phyloP scores from a whole-genome alignment of 805 yeast genomes.

The Candida tibetensis region DNA sequence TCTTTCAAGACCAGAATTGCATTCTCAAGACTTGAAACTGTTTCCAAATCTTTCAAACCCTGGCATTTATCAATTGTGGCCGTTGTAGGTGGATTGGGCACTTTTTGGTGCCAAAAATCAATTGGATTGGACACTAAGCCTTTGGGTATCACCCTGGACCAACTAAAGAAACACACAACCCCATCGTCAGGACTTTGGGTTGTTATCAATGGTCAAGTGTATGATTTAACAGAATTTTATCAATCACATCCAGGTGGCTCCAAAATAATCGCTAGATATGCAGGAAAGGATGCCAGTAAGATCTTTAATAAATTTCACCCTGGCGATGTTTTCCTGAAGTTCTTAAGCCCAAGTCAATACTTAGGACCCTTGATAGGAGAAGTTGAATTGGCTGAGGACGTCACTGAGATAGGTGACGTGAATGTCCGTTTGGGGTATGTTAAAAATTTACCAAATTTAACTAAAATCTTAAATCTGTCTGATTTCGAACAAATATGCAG shows the following conservation, averaged over 20 bases:
- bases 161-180: constrained; percentile 46
- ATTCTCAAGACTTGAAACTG: no score
- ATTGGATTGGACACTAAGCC: neutral
- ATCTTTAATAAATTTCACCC: constrained; percentile 90
- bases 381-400: constrained; percentile 21
- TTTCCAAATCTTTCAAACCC: no score
- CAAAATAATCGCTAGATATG: constrained; percentile 49
- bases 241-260: constrained; percentile 63
- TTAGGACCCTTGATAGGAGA: constrained; percentile 30
- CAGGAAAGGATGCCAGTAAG: constrained; percentile 60
- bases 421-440: constrained; percentile 33
- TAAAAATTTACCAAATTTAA: constrained; percentile 23
- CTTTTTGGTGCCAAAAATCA: neutral
- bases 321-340: constrained; percentile 70
- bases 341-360: constrained; percentile 45
- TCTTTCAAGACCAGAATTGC: no score
- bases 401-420: constrained; percentile 30
- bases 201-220: constrained; percentile 74
- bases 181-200: constrained; percentile 73
- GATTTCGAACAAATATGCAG: constrained; percentile 68
- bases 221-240: constrained; percentile 66
- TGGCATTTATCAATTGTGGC: neutral
- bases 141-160: constrained; percentile 18
- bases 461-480: constrained; percentile 50
- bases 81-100: neutral